Base-by-base conservation (phyloP, 768 basidiomycete genomes). In the Pleurotus giganteus region DNA sequence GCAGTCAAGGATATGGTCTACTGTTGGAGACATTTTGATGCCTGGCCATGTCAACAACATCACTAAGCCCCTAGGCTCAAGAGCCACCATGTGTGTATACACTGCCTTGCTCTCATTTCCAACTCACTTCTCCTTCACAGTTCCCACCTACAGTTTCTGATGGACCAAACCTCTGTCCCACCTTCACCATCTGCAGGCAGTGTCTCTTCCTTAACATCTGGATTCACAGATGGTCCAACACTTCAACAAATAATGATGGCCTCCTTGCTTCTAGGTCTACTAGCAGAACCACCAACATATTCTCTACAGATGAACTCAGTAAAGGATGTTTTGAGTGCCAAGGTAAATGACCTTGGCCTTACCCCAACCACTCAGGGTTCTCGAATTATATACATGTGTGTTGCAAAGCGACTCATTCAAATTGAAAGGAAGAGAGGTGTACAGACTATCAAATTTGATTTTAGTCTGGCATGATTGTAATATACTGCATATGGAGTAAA, bases 341-440 rank as follows among this genome's bases (percentile, higher is more conserved):
- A 66, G 62, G 60, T 60, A 39, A 67, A 61, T 47, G 73, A 71
- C 8, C 61, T 65, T 28, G 51, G 64, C 2, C 66, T 64, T 15
- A 63, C 64, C 21, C 59, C 70, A 2, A 66, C 69, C 19, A 75
- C 74, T 15, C 72, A 75, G 54, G 77, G 80, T 32, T 73, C 82
- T 7, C 74, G 86, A 37, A 81, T 88, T 13, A 66, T 91, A 11
- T 92, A 89, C 62, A 83, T 76, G 1, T 90, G 89, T 63, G 87
- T 91, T n/a, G 90, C 87, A 13, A 92, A 91, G 70, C 76, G 87
- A 57, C 69, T 92, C 49, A 65, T 92, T 57, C 87, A 82, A 68
- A 89, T 91, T 59, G 89, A 91, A 49, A 75, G 90, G 39, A 82
- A 87, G 17, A 80, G 83, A 4, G 79, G 88, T 29, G 88, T 89